Conservation (phyloP, 2,329 filamentous ascomycete species). For the Talaromyces sp. region DNA sequence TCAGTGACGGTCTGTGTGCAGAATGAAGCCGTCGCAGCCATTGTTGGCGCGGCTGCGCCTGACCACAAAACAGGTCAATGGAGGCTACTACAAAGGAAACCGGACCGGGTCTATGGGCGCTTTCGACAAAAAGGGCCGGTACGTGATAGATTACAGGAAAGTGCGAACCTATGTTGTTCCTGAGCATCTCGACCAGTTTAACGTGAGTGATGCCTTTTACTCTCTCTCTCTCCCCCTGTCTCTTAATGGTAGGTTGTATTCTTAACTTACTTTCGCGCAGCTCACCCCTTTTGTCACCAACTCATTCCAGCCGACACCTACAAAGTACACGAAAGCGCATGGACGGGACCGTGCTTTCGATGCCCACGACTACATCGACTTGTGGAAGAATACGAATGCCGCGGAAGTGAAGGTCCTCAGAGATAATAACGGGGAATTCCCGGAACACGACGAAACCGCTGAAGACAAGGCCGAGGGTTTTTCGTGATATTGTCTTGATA, state of each 20-base stretch:
- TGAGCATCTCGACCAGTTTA: slow-evolving; percentile 61
- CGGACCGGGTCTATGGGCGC: slow-evolving; percentile 82
- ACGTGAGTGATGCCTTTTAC: slow-evolving; percentile 47
- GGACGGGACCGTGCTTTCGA: slow-evolving; percentile 25
- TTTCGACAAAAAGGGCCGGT: slow-evolving; percentile 58
- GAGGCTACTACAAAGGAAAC: slow-evolving; percentile 97
- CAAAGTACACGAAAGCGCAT: slow-evolving; percentile 25
- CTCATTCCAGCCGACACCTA: slow-evolving; percentile 33
- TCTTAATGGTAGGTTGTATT: background rate
- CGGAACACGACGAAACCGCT: background rate
- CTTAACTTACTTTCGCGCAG: slow-evolving; percentile 20
- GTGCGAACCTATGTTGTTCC: slow-evolving; percentile 89
- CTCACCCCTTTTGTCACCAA: slow-evolving; percentile 44
- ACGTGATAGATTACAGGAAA: slow-evolving; percentile 77
- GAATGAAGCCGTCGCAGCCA: slow-evolving; percentile 38
- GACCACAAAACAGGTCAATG: slow-evolving; percentile 88
- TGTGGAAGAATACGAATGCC: slow-evolving; percentile 33
- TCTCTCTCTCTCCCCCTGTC: background rate
- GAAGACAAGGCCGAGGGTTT: background rate
- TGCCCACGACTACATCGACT: slow-evolving; percentile 33
- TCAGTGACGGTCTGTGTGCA: background rate
- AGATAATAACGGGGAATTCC: slow-evolving; percentile 15
- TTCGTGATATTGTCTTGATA: background rate
- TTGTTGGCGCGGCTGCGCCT: slow-evolving; percentile 71
- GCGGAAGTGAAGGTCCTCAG: slow-evolving; percentile 25